These are phyloP conservation scores for Phytopythium ostracodes DNA, from an alignment of 352 stramenopile species.

Conservation along the genomic window DNA sequence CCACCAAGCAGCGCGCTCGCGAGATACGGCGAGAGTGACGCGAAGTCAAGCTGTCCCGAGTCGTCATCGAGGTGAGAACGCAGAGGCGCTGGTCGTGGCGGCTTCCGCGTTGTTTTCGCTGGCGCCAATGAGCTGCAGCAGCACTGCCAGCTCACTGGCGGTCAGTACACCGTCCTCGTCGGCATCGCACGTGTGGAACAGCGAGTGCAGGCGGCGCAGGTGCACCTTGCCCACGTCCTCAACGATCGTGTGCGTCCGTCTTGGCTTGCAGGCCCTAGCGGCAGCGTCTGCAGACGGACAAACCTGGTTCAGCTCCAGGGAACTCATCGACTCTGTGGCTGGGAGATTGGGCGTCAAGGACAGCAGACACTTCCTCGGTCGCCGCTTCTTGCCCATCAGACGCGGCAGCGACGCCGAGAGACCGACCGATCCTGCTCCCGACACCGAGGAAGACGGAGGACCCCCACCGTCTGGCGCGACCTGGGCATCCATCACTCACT, in stretches of 20 bases:
- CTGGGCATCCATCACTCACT: not conserved
- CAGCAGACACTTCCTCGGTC: not conserved
- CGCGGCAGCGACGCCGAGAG: not conserved
- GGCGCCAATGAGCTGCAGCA: conserved; percentile 29
- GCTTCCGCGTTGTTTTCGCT: conserved; percentile 7
- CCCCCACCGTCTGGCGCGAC: not conserved
- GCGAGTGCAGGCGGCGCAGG: conserved; percentile 16
- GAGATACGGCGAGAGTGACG: not conserved
- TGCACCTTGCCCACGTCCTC: conserved; percentile 22
- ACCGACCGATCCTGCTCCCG: not conserved
- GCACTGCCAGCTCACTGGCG: conserved; percentile 17
- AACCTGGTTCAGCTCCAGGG: not conserved
- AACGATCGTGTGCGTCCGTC: not conserved
- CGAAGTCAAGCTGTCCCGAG: not conserved
- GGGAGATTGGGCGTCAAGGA: not conserved
- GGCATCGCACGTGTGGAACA: conserved; percentile 31
- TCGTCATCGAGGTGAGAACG: not conserved
- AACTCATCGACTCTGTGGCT: not conserved
- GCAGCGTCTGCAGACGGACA: not conserved
- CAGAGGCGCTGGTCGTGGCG: conserved; percentile 2
- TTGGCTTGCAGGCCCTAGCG: not conserved
- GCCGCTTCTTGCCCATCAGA: not conserved
- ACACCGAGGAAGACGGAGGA: not conserved
- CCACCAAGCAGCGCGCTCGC: not conserved
- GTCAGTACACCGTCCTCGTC: conserved; percentile 33